A percentile compares a stretch with the other conserved stretches of the same genome.
phyloP scores from a whole-genome alignment of 495 filamentous ascomycete genomes.

The Aspergillus coremiiformis region DNA sequence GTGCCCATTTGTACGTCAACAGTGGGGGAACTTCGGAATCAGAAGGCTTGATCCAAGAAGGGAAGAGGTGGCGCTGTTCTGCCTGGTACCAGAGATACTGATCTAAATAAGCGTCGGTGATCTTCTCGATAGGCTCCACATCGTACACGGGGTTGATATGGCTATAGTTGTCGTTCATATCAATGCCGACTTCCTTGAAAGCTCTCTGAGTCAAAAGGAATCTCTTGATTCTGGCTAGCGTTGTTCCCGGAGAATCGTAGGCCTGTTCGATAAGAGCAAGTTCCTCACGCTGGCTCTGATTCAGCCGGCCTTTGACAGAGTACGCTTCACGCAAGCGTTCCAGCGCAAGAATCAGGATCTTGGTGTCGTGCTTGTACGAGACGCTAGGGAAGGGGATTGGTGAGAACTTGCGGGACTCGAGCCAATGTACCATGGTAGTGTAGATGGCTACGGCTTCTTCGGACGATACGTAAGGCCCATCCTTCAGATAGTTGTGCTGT shows the following conservation, averaged over 20 bases:
- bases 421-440: constrained; percentile 97
- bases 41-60: constrained; percentile 98
- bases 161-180: constrained; percentile 99
- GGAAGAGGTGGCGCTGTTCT: constrained; percentile 96
- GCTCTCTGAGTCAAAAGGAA: constrained; percentile 95
- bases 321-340: constrained; percentile 94
- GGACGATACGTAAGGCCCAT: constrained; percentile 95
- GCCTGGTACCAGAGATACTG: constrained; percentile 99
- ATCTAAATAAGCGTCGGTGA: constrained; percentile 97
- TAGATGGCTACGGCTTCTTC: constrained; percentile 99
- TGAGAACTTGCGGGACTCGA: constrained; percentile 96
- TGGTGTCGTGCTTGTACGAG: constrained; percentile 99
- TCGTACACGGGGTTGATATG: constrained; percentile 99
- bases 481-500: constrained; percentile 99
- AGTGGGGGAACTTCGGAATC: constrained; percentile 98
- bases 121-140: constrained; percentile 99
- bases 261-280: constrained; percentile 96
- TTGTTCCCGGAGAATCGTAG: constrained; percentile 96
- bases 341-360: constrained; percentile 93
- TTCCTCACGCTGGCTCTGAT: constrained; percentile 97
- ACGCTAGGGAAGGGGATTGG: constrained; percentile 99
- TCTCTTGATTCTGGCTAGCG: constrained; percentile 92
- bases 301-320: constrained; percentile 93
- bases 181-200: constrained; percentile 99
- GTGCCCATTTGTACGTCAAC: constrained; percentile 97